Percentiles rank a stretch among this genome's conserved stretches.
These are phyloP conservation scores for Mycena latifolia DNA, from an alignment of 768 basidiomycete species.

Conservation along the genomic window DNA sequence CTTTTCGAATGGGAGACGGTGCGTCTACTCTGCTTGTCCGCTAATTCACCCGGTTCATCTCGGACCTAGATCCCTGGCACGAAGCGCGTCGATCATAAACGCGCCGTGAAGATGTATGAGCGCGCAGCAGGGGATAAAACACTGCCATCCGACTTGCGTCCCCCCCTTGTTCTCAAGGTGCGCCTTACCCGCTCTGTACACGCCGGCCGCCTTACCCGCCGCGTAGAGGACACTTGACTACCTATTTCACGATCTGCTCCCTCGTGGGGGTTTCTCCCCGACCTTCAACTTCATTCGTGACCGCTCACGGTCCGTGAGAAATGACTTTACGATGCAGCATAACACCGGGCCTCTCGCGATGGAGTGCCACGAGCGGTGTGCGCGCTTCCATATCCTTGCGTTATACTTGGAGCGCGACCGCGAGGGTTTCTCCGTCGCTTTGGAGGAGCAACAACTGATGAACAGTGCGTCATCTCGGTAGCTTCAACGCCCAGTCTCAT, in stretches of 20 bases:
- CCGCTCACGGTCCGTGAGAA: conserved; percentile 89
- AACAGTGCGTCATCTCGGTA: conserved; percentile 71
- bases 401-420: conserved; percentile 75
- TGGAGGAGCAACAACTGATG: conserved; percentile 93
- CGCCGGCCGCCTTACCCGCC: conserved; percentile 19
- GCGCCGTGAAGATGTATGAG: conserved; percentile 96
- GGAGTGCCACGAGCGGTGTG: conserved; percentile 93
- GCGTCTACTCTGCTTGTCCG: conserved; percentile 55
- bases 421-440: conserved; percentile 66
- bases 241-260: conserved; percentile 87
- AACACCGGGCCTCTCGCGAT: conserved; percentile 82
- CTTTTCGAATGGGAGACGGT: conserved; percentile 90
- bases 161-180: conserved; percentile 86
- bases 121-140: conserved; percentile 95
- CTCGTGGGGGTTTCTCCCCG: conserved; percentile 73
- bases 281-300: conserved; percentile 92
- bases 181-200: conserved; percentile 25
- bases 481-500: conserved; percentile 3
- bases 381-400: conserved; percentile 91
- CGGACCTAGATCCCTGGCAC: conserved; percentile 78
- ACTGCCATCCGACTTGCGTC: conserved; percentile 91
- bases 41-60: conserved; percentile 47
- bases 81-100: conserved; percentile 86
- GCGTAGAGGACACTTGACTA: conserved; percentile 89
- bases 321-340: conserved; percentile 96